These are phyloP conservation scores for Pigoraptor vietnamica DNA, from an alignment of 78 protist genomes.

Conservation along the genomic window DNA sequence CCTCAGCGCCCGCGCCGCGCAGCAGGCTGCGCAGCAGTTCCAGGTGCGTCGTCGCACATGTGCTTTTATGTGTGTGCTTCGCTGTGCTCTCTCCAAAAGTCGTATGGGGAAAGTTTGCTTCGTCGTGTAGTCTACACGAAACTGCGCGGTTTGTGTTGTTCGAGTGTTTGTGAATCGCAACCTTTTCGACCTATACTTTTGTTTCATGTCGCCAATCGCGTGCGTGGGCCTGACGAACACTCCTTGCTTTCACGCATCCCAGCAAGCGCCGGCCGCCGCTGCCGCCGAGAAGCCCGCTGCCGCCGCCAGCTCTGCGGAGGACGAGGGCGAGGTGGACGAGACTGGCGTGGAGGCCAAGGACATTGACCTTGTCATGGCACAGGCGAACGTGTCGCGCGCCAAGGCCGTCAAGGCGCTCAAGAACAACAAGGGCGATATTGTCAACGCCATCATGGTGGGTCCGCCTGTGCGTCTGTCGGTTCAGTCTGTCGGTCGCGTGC, in stretches of 20 bases:
- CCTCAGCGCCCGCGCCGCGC: slow-evolving; percentile 28
- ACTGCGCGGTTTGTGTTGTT: too few relatives aligned
- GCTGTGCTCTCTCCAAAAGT: too few relatives aligned
- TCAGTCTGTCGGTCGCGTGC: too few relatives aligned
- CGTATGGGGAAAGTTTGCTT: too few relatives aligned
- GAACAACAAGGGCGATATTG: slow-evolving; percentile 82
- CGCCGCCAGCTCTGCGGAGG: slow-evolving; percentile 52
- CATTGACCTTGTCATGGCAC: slow-evolving; percentile 83
- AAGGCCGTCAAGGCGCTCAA: slow-evolving; percentile 82
- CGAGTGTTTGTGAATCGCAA: too few relatives aligned
- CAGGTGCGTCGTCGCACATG: too few relatives aligned
- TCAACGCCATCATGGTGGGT: slow-evolving; percentile 80
- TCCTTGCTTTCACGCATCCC: too few relatives aligned
- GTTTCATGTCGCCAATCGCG: neutral
- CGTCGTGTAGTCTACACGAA: too few relatives aligned
- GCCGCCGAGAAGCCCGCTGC: slow-evolving; percentile 29
- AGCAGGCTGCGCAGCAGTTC: slow-evolving; percentile 56
- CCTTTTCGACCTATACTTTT: neutral
- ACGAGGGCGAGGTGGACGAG: slow-evolving; percentile 60
- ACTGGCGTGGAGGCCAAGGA: slow-evolving; percentile 74
- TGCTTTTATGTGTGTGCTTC: too few relatives aligned
- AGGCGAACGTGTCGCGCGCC: slow-evolving; percentile 60
- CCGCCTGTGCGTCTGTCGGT: neutral
- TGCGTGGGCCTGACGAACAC: neutral
- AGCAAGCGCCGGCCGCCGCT: too few relatives aligned